These are phyloP conservation scores for Craterostigma plantagineum DNA, from an alignment of 257 asterid species.

Conservation along the genomic window DNA sequence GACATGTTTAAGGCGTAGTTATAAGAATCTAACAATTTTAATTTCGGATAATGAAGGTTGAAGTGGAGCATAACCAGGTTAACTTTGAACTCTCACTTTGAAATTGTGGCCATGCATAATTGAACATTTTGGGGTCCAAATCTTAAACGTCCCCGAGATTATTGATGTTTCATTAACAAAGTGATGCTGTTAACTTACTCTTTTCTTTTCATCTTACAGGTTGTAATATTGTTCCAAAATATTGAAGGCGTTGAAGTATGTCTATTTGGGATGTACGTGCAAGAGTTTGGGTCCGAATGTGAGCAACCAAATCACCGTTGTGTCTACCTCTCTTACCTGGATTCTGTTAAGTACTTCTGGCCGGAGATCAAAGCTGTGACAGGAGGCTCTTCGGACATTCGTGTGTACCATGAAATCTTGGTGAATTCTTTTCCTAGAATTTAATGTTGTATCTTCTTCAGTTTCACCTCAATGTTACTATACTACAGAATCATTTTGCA, in stretches of 20 bases:
- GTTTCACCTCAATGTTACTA: too few species aligned
- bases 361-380: slow-evolving; percentile 82
- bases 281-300: slow-evolving; percentile 97
- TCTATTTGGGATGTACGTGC: slow-evolving; percentile 95
- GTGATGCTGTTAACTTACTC: too few species aligned
- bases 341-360: slow-evolving; percentile 97
- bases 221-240: slow-evolving; percentile 72
- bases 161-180: too few species aligned
- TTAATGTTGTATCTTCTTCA: background rate
- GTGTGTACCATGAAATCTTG: slow-evolving; percentile 96
- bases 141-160: too few species aligned
- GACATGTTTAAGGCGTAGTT: too few species aligned
- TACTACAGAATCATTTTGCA: background rate
- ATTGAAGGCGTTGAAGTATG: slow-evolving; percentile 99
- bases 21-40: too few species aligned
- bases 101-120: too few species aligned
- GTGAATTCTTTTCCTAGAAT: slow-evolving; percentile 18
- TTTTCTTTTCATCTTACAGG: slow-evolving; percentile 29
- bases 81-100: too few species aligned
- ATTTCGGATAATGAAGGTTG: too few species aligned
- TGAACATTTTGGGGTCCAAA: too few species aligned
- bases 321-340: slow-evolving; percentile 91
- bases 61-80: too few species aligned
- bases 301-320: slow-evolving; percentile 89
- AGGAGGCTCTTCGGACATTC: slow-evolving; percentile 96